phyloP scores from a whole-genome alignment of 495 filamentous ascomycete genomes.

The Hypoxylon rickii region DNA sequence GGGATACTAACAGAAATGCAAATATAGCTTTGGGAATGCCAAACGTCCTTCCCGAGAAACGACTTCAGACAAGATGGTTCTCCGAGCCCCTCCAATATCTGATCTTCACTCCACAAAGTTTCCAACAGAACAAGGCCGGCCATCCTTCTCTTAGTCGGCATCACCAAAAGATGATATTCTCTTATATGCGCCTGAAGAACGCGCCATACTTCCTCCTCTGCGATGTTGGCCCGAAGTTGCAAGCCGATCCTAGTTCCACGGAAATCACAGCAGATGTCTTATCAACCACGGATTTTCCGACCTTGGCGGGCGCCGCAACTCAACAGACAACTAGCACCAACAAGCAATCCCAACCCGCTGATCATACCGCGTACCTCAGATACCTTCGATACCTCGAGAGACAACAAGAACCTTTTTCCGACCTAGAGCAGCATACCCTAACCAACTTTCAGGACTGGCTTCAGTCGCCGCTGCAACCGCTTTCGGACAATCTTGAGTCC shows the following conservation, averaged over 20 bases:
- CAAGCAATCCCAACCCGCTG: conserved; percentile 34
- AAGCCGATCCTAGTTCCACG: conserved; percentile 19
- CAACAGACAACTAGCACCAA: conserved; percentile 37
- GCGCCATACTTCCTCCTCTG: conserved; percentile 80
- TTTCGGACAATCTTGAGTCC: conserved; percentile 94
- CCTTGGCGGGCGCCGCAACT: conserved; percentile 63
- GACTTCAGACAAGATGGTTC: conserved; percentile 88
- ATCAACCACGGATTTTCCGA: conserved; percentile 60
- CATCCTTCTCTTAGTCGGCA: conserved; percentile 80
- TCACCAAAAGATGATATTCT: conserved; percentile 78
- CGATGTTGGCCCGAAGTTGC: conserved; percentile 68
- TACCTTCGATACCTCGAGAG: conserved; percentile 86
- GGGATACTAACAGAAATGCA: conserved; percentile 2
- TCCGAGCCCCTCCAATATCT: conserved; percentile 87
- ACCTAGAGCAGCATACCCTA: conserved; percentile 50
- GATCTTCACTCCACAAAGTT: conserved; percentile 66
- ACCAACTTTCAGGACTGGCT: conserved; percentile 81
- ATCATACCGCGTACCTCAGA: conserved; percentile 61
- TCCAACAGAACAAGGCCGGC: conserved; percentile 77
- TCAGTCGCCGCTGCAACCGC: conserved; percentile 89
- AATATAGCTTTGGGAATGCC: conserved; percentile 75
- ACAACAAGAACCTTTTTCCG: conserved; percentile 67
- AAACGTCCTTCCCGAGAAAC: conserved; percentile 71
- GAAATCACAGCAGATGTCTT: conserved; percentile 49
- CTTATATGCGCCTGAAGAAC: conserved; percentile 81